Evolutionary conservation across 2,329 filamentous ascomycete species (phyloP).

Genomic region (Arachnopeziza araneosa): DNA sequence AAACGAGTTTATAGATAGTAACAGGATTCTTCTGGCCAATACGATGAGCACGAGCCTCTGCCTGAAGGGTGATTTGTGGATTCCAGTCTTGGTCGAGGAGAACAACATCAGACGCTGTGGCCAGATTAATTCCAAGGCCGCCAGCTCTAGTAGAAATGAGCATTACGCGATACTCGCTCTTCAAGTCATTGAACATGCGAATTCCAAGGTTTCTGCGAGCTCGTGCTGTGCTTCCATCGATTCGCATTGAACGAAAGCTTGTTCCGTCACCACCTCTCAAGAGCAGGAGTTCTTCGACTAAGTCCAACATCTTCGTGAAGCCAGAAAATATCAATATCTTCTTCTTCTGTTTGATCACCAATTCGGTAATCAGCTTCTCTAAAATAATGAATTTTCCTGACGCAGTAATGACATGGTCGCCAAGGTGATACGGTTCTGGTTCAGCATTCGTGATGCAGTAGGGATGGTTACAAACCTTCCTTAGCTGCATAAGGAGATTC

Average conservation of each 20-base stretch:
- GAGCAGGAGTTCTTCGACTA: conserved; percentile 90
- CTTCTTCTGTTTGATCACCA: conserved; percentile 78
- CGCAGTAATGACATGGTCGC: conserved; percentile 88
- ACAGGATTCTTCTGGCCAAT: conserved; percentile 97
- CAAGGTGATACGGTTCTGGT: conserved; percentile 88
- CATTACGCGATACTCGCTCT: conserved; percentile 91
- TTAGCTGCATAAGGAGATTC: conserved; percentile 94
- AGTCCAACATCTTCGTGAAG: conserved; percentile 98
- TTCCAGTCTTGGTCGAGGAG: conserved; percentile 99
- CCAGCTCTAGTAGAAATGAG: conserved; percentile 93
- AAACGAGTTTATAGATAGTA: conserved; percentile 92
- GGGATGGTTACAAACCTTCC: conserved; percentile 97
- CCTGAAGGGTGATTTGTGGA: conserved; percentile 99
- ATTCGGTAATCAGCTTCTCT: conserved; percentile 86
- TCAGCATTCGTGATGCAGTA: conserved; percentile 86
- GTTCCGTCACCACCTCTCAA: conserved; percentile 98
- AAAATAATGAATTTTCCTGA: conserved; percentile 88
- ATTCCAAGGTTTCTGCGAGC: conserved; percentile 90
- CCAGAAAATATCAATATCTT: conserved; percentile 96
- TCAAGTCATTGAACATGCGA: conserved; percentile 87
- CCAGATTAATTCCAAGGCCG: conserved; percentile 92
- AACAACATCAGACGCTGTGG: conserved; percentile 93
- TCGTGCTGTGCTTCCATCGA: conserved; percentile 83
- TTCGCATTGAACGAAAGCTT: conserved; percentile 85
- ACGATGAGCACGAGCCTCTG: conserved; percentile 92